phyloP scores from a whole-genome alignment of 225 moss, liverwort and hornwort genomes.

The Asterella californica region DNA sequence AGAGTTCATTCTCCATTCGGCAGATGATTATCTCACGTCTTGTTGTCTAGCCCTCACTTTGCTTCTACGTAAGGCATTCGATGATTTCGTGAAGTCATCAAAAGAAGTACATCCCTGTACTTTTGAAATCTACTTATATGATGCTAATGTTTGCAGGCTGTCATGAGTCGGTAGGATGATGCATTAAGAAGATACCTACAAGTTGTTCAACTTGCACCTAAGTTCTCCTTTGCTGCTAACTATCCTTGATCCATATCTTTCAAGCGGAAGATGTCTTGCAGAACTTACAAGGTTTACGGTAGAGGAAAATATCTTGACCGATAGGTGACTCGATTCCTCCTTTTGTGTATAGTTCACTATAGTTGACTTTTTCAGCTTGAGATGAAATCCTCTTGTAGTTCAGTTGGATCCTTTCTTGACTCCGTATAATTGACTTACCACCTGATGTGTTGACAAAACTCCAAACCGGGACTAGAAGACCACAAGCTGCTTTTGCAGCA shows the following conservation, averaged over 20 bases:
- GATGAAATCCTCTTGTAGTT: too few relatives aligned
- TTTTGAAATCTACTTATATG: not conserved
- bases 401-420: too few relatives aligned
- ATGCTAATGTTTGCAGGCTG: conserved; percentile 49
- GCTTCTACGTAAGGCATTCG: too few relatives aligned
- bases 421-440: too few relatives aligned
- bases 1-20: not conserved
- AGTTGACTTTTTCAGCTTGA: too few relatives aligned
- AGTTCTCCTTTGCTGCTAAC: conserved; percentile 98
- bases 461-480: too few relatives aligned
- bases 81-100: not conserved
- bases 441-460: too few relatives aligned
- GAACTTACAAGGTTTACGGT: not conserved
- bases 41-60: not conserved
- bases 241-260: conserved; percentile 58
- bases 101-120: not conserved
- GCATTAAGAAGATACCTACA: conserved; percentile 62
- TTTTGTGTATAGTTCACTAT: not conserved
- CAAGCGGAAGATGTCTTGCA: not conserved
- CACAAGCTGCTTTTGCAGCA: too few relatives aligned
- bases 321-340: not conserved
- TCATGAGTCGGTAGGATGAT: conserved; percentile 66
- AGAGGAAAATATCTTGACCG: too few relatives aligned
- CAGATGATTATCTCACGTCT: not conserved
- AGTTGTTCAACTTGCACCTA: conserved; percentile 89